Evolutionary conservation across 306 rosid species (phyloP).

Genomic region (Acmispon strigosus): DNA sequence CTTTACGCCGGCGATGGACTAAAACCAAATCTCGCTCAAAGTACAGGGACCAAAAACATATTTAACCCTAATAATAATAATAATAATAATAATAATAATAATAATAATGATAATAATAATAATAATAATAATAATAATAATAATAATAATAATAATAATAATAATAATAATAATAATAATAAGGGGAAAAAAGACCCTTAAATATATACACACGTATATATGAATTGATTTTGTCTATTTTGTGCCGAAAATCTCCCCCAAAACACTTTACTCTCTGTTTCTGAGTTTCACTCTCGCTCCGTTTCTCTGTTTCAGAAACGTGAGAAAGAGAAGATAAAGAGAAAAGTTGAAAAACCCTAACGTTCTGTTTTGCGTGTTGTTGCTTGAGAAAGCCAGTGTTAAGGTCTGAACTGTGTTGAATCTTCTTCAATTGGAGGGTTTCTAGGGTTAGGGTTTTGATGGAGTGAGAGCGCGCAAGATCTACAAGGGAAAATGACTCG

Average conservation of each 20-base stretch:
- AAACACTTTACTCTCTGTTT: neutral
- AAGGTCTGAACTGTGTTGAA: neutral
- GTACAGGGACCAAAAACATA: no score
- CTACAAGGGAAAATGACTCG: constrained; percentile 19
- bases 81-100: neutral
- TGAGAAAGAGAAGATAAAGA: neutral
- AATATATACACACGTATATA: neutral
- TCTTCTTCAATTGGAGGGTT: constrained; percentile 17
- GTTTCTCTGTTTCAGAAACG: neutral
- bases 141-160: no score
- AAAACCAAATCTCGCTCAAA: no score
- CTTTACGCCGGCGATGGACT: no score
- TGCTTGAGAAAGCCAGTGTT: neutral
- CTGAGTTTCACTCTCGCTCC: neutral
- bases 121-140: neutral
- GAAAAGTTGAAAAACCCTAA: constrained; percentile 42
- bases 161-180: no score
- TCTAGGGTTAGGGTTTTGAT: constrained; percentile 37
- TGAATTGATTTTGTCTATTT: neutral
- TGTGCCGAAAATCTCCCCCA: neutral
- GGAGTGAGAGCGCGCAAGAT: constrained; percentile 50
- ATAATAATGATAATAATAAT: neutral
- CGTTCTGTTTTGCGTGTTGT: constrained; percentile 3
- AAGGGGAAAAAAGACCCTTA: no score
- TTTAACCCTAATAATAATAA: neutral